phyloP scores from a whole-genome alignment of 2,329 filamentous ascomycete species.

The Aspergillus sp. region DNA sequence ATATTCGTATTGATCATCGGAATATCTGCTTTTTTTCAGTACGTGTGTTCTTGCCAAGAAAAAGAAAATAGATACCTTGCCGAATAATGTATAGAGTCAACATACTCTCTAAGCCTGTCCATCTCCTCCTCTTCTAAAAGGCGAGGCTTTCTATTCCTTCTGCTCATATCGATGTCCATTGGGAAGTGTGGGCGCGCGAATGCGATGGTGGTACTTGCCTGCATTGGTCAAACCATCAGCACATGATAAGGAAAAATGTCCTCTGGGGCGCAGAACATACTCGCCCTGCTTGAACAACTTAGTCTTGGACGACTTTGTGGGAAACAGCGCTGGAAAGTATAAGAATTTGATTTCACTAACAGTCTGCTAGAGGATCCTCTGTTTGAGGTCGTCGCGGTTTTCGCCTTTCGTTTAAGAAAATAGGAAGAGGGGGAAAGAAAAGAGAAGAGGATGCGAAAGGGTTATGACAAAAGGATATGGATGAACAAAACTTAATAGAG shows the following conservation, averaged over 20 bases:
- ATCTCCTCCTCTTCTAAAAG: slow-evolving; percentile 74
- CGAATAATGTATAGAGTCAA: slow-evolving; percentile 93
- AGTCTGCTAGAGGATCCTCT: too few species aligned
- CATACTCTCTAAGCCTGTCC: slow-evolving; percentile 78
- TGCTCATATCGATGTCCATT: slow-evolving; percentile 64
- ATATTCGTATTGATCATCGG: slow-evolving; percentile 89
- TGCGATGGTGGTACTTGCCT: not conserved
- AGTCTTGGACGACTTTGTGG: not conserved
- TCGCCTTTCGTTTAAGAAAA: too few species aligned
- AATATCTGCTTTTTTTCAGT: slow-evolving; percentile 59
- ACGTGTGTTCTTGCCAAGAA: slow-evolving; percentile 4
- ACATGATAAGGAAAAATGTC: not conserved
- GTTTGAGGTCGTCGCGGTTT: too few species aligned
- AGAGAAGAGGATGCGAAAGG: too few species aligned
- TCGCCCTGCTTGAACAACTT: not conserved
- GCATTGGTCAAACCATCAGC: not conserved
- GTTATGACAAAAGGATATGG: too few species aligned
- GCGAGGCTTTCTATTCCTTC: slow-evolving; percentile 81
- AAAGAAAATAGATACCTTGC: slow-evolving; percentile 56
- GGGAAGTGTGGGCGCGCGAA: slow-evolving; percentile 10
- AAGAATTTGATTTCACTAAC: not conserved
- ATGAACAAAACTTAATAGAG: too few species aligned
- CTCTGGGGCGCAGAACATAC: not conserved
- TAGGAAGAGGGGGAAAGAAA: too few species aligned
- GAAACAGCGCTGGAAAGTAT: not conserved